Conservation (phyloP, 345 rosid genomes). For the Rhizophora apiculata region DNA sequence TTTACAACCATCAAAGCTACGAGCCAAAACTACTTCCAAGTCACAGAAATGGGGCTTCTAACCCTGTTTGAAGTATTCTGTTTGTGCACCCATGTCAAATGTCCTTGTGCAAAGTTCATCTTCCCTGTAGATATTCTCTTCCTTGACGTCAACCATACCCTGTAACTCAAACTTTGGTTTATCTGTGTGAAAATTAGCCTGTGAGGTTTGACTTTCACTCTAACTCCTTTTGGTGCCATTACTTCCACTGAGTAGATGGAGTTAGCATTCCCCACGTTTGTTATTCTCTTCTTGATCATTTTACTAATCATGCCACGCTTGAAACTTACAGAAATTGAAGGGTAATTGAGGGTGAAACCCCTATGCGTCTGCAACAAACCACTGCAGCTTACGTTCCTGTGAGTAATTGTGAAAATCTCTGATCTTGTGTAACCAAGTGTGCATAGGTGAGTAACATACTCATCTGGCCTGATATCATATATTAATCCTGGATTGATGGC, state of each 20-base stretch:
- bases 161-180: slow-evolving; percentile 59
- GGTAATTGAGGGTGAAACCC: slow-evolving; percentile 73
- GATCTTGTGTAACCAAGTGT: slow-evolving; percentile 57
- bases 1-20: not conserved
- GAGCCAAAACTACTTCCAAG: slow-evolving; percentile 29
- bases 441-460: slow-evolving; percentile 79
- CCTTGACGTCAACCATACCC: slow-evolving; percentile 53
- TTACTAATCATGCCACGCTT: slow-evolving; percentile 47
- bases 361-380: slow-evolving; percentile 22
- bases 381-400: slow-evolving; percentile 62
- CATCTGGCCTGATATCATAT: slow-evolving; percentile 66
- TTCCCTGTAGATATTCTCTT: slow-evolving; percentile 33
- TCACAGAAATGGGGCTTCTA: slow-evolving; percentile 82
- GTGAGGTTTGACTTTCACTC: slow-evolving; percentile 58
- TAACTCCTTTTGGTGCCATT: slow-evolving; percentile 52
- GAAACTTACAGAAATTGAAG: slow-evolving; percentile 69
- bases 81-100: slow-evolving; percentile 74
- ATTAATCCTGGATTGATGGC: slow-evolving; percentile 80
- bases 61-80: slow-evolving; percentile 46
- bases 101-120: slow-evolving; percentile 51
- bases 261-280: slow-evolving; percentile 70
- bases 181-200: slow-evolving; percentile 45
- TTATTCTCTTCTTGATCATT: slow-evolving; percentile 55
- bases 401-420: slow-evolving; percentile 69
- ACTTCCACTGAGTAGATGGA: slow-evolving; percentile 67